Evolutionary conservation across 805 yeast species (phyloP), one percentile per base, ranked within the genome.

Genomic region (Saccharomycopsis amapae): DNA sequence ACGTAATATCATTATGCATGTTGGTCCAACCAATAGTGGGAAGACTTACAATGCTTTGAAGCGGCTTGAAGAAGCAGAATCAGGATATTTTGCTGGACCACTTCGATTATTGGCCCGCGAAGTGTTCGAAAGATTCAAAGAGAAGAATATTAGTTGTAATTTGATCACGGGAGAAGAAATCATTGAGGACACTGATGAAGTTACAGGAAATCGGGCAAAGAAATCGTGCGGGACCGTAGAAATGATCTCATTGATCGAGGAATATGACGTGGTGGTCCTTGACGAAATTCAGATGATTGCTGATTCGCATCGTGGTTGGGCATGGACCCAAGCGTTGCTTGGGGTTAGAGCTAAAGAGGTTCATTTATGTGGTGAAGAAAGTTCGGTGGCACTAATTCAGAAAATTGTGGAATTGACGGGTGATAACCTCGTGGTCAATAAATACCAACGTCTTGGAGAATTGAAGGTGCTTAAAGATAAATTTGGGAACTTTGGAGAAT

Each of bases 11-110:
- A 73, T 83, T n/a, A 75, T 93, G 79, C 99, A 93, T 60, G 85
- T 93, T 9, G 99, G 99, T 0, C 98, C 99, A 1, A 93, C 99
- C 0, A 93, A 93, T 61, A 81, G 93, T 54, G 99, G 99, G 10
- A 93, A 93, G 58, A 93, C 97, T 0, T 85, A 85, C 58, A 73
- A 76, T 40, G 95, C 97, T 0, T 65, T 93, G 38, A 71, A 82
- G 55, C 71, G 78, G 45, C 68, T 93, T 40, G 79, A 79, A 54
- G 56, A 62, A 18, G 78, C 87, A 13, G 69, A 77, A 26, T 72
- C 79, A 17, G 98, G 98, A 0, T 85, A 83, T 54, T 93, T 81
- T 63, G 97, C 97, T 0, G 97, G 97, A 1, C 99, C 99, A 0
- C 66, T 93, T 39, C 70, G 99, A 50, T 68, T 93, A 46, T 68